Conservation (phyloP, 129 eudicot species). For the Tagetes erecta region DNA sequence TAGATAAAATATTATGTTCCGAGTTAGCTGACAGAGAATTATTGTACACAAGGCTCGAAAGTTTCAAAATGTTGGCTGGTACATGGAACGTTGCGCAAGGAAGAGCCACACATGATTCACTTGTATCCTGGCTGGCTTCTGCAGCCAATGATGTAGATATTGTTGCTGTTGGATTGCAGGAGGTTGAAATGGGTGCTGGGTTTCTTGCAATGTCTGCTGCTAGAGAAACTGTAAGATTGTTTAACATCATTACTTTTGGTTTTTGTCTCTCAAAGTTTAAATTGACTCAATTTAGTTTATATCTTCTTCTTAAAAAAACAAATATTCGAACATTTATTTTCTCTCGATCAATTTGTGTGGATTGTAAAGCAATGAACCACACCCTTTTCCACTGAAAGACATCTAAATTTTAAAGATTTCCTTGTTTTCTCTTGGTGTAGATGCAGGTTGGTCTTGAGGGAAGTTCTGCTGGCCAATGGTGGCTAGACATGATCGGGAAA, state of each 20-base stretch:
- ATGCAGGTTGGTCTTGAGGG: conserved; percentile 97
- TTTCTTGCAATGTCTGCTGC: conserved; percentile 99
- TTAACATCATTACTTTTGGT: neutral
- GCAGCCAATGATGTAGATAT: conserved; percentile 73
- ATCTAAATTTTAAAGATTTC: neutral
- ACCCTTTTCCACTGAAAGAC: neutral
- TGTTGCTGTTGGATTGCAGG: conserved; percentile 94
- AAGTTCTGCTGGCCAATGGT: conserved; percentile 92
- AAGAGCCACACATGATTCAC: conserved; percentile 82
- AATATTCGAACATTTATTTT: neutral
- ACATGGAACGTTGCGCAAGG: conserved; percentile 98
- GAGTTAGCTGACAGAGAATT: conserved; percentile 73
- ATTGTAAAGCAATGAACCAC: conserved; percentile 14
- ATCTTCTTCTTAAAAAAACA: neutral
- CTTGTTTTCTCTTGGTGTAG: conserved; percentile 19
- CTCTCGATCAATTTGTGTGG: conserved; percentile 12
- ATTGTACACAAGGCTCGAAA: conserved; percentile 72
- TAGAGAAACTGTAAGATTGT: conserved; percentile 71
- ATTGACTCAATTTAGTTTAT: neutral
- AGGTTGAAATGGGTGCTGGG: conserved; percentile 99
- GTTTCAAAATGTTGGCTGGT: conserved; percentile 72
- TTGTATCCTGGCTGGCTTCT: conserved; percentile 88
- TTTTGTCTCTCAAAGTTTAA: neutral
- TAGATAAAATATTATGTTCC: conserved; percentile 58
- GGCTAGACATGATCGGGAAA: conserved; percentile 86